These are phyloP conservation scores for Helicocarpus griseus DNA, from an alignment of 2,329 filamentous ascomycete species.

Conservation along the genomic window DNA sequence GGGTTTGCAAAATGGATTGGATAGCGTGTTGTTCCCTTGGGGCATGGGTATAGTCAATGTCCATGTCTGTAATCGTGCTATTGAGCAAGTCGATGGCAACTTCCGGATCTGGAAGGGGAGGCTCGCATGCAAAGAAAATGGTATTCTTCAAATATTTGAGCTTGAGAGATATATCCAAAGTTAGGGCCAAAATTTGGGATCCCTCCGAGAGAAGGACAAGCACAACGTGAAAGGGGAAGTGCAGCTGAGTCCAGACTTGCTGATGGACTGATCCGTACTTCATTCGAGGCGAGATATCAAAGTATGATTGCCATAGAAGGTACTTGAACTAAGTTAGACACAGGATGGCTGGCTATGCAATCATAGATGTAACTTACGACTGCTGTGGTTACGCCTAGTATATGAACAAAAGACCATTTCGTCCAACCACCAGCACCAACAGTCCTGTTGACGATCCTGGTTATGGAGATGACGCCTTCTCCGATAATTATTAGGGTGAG, in stretches of 20 bases:
- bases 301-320: constrained; percentile 56
- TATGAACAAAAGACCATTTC: constrained; percentile 30
- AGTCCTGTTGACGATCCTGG: constrained; percentile 45
- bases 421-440: constrained; percentile 31
- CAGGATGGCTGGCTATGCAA: neutral
- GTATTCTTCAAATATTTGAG: constrained; percentile 30
- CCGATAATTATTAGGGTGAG: constrained; percentile 58
- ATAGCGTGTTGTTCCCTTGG: constrained; percentile 25
- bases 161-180: constrained; percentile 35
- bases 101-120: constrained; percentile 20
- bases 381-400: constrained; percentile 28
- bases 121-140: constrained; percentile 31
- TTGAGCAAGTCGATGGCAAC: constrained; percentile 25
- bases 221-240: constrained; percentile 55
- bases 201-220: constrained; percentile 57
- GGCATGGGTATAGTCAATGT: constrained; percentile 28
- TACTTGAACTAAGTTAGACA: constrained; percentile 21
- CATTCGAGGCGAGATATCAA: constrained; percentile 44
- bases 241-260: constrained; percentile 42
- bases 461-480: constrained; percentile 55
- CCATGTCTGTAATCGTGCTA: constrained; percentile 31
- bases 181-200: constrained; percentile 46
- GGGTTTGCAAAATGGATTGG: constrained; percentile 21
- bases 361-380: constrained; percentile 22
- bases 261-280: constrained; percentile 47